Percentiles rank a stretch among this genome's conserved stretches.
Conservation (phyloP, 495 filamentous ascomycete species). For the Aspergillus biplanus region DNA sequence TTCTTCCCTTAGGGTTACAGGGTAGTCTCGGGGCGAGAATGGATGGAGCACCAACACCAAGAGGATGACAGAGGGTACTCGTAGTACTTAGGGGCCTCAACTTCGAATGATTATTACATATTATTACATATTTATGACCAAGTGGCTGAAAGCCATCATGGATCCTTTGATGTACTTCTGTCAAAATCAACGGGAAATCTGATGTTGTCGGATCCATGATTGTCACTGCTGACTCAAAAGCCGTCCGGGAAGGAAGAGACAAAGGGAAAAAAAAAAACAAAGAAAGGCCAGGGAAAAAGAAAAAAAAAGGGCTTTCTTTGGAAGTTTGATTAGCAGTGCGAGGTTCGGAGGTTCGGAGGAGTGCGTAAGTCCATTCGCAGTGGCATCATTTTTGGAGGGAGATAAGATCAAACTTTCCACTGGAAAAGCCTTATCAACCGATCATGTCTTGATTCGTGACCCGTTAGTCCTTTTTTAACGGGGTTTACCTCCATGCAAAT, state of each 20-base stretch:
- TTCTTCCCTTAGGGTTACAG: constrained; percentile 14
- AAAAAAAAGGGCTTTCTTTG: not conserved
- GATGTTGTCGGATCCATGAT: not conserved
- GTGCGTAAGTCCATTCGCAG: constrained; percentile 1
- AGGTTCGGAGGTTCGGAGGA: not conserved
- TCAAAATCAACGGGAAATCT: not conserved
- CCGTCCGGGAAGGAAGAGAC: not conserved
- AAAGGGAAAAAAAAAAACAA: constrained; percentile 3
- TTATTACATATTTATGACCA: not conserved
- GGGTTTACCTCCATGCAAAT: not conserved
- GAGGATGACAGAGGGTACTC: not conserved
- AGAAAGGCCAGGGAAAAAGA: not conserved
- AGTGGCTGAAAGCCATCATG: not conserved
- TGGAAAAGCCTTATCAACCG: no score
- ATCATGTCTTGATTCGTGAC: no score
- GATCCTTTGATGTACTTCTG: not conserved
- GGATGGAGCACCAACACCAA: not conserved
- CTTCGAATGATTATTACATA: not conserved
- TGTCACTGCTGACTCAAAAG: not conserved
- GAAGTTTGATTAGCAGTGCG: constrained; percentile 11
- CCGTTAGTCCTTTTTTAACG: not conserved
- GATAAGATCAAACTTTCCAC: constrained; percentile 4
- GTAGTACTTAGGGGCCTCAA: not conserved
- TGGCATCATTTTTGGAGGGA: not conserved
- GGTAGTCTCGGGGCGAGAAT: constrained; percentile 9